These are phyloP conservation scores for Cladosporium velox DNA, from an alignment of 2,329 filamentous ascomycete species.

Conservation along the genomic window DNA sequence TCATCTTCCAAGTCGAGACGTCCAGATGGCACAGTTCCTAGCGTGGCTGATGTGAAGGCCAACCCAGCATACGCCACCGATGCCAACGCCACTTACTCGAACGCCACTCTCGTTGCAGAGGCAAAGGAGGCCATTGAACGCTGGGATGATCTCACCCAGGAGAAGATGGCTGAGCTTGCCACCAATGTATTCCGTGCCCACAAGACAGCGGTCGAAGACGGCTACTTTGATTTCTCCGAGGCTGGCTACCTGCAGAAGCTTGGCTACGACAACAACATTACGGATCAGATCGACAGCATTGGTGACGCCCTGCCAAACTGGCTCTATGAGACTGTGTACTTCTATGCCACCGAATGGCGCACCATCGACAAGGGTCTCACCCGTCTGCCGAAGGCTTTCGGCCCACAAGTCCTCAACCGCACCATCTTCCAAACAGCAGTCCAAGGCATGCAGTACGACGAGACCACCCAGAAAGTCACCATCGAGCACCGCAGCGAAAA, in stretches of 20 bases:
- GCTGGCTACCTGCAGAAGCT: conserved; percentile 62
- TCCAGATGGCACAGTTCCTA: conserved; percentile 56
- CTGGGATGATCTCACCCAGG: conserved; percentile 37
- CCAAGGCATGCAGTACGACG: conserved; percentile 57
- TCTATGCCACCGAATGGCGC: conserved; percentile 60
- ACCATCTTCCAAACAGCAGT: conserved; percentile 60
- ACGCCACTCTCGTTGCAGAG: conserved; percentile 40
- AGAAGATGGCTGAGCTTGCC: conserved; percentile 37
- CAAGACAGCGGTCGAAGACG: conserved; percentile 55
- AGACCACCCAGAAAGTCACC: conserved; percentile 54
- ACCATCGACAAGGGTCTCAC: conserved; percentile 65
- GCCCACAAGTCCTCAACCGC: conserved; percentile 60
- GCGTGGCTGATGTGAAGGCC: conserved; percentile 49
- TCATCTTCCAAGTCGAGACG: conserved; percentile 51
- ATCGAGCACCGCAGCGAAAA: conserved; percentile 57
- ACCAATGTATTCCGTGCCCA: conserved; percentile 55
- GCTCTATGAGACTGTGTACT: conserved; percentile 62
- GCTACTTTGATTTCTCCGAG: conserved; percentile 66
- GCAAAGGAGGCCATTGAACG: conserved; percentile 45
- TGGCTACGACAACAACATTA: conserved; percentile 55
- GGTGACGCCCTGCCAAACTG: conserved; percentile 52
- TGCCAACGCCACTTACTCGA: conserved; percentile 32
- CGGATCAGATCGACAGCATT: conserved; percentile 53
- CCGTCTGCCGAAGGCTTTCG: conserved; percentile 63
- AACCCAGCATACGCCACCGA: conserved; percentile 40